Evolutionary conservation across 768 basidiomycete genomes (phyloP).

Genomic region (Gloeopeniophorella convolvens): DNA sequence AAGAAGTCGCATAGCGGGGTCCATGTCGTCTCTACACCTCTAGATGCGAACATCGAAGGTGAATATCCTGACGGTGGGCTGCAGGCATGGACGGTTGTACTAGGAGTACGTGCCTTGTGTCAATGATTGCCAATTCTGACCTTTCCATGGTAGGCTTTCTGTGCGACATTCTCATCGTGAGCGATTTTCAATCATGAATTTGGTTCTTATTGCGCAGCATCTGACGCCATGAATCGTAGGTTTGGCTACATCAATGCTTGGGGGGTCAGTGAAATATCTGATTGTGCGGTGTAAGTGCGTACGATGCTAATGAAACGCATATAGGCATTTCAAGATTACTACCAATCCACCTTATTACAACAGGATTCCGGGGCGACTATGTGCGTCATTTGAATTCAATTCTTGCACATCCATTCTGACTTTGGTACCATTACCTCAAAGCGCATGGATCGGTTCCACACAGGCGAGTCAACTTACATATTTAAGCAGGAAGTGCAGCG

Average conservation of each 20-base stretch:
- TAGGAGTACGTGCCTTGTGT: constrained; percentile 30
- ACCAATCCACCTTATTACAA: constrained; percentile 47
- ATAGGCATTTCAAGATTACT: constrained; percentile 69
- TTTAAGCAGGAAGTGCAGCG: background rate
- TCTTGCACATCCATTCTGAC: background rate
- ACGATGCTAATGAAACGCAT: constrained; percentile 1
- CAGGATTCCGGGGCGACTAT: constrained; percentile 51
- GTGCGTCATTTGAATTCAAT: constrained; percentile 28
- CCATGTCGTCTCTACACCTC: no score
- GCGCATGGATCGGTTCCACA: constrained; percentile 74
- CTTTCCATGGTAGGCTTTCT: constrained; percentile 10
- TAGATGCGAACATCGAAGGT: no score
- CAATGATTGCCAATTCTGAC: background rate
- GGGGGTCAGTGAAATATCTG: constrained; percentile 55
- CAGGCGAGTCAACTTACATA: constrained; percentile 36
- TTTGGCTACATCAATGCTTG: constrained; percentile 70
- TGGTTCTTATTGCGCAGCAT: background rate
- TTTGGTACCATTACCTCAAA: constrained; percentile 24
- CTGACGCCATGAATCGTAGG: constrained; percentile 22
- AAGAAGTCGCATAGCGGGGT: no score
- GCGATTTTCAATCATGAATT: constrained; percentile 14
- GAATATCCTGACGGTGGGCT: constrained; percentile 39
- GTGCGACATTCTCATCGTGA: constrained; percentile 41
- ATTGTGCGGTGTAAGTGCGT: background rate
- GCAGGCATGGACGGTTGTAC: constrained; percentile 36